Evolutionary conservation across 768 basidiomycete species (phyloP), one percentile per base, ranked within the genome.

Genomic region (Pleurotus djamor): DNA sequence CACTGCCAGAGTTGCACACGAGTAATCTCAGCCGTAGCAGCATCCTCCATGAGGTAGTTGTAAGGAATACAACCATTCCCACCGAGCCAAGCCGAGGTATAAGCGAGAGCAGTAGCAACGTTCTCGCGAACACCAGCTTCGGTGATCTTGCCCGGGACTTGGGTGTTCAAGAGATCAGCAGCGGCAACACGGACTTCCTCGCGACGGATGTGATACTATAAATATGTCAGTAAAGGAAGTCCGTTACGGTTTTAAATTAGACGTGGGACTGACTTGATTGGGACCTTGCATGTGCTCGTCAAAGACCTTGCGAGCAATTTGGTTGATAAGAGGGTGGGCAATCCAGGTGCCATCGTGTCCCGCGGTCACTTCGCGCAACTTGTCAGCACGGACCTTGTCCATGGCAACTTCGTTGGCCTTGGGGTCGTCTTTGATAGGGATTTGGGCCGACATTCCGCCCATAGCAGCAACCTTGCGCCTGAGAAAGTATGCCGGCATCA

Each of bases 321-420:
- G 79, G 75, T 96, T 90, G 70, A 98, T 92, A 58, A 96, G 88
- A 0, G 97, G 97, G 70, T 99, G 97, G 3, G 97, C 96, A 64
- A 99, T 98, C 97, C 97, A 99, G 3, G 94, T 97, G 50, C 96
- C 96, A 68, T 98, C 97, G 69, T 98, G 97, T 0, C 97, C 97
- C 14, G 93, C 91, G 28, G 81, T 92, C 62, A 98, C 96, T 71
- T 99, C 97, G 57, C 97, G 89, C 57, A 94, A 79, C 76, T 99
- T 98, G 77, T 99, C 97, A 6, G 88, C 89, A 64, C 83, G 85
- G 62, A 99, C 97, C 75, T 98, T 98, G 63, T 81, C 81, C 94
- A 98, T 98, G 10, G 95, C 97, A 13, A 84, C 71, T 54, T 96
- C 91, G 76, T 99, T 98, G 55, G 94, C 95, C 65, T 87, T 85